Percentiles rank a stretch among this genome's conserved stretches.
These are phyloP conservation scores for Annulohypoxylon maeteangense DNA, from an alignment of 495 filamentous ascomycete species.

Conservation along the genomic window DNA sequence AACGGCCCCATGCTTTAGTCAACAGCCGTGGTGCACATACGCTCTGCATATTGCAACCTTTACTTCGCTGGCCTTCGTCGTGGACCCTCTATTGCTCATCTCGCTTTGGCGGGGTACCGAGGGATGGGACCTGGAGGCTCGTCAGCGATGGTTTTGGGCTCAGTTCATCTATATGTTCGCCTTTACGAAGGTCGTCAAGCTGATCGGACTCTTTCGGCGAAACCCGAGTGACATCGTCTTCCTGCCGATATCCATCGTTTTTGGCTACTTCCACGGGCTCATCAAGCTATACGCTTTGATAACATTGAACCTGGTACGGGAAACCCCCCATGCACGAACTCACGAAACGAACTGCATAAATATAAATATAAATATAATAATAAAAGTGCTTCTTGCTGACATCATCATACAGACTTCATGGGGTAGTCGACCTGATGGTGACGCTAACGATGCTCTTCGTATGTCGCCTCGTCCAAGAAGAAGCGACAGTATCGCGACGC, in stretches of 20 bases:
- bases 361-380: not conserved
- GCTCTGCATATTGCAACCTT: constrained; percentile 69
- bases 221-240: constrained; percentile 66
- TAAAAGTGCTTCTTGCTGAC: constrained; percentile 34
- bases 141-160: constrained; percentile 57
- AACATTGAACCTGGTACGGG: constrained; percentile 54
- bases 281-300: constrained; percentile 72
- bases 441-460: constrained; percentile 67
- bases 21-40: constrained; percentile 70
- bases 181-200: constrained; percentile 69
- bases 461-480: constrained; percentile 62
- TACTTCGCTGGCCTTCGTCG: constrained; percentile 67
- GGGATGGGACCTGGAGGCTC: constrained; percentile 54
- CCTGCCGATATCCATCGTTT: constrained; percentile 65
- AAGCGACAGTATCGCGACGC: constrained; percentile 60
- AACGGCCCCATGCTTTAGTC: constrained; percentile 44
- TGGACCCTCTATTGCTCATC: constrained; percentile 59
- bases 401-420: constrained; percentile 71
- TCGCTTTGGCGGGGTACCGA: constrained; percentile 61
- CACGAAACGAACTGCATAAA: not conserved
- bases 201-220: constrained; percentile 66
- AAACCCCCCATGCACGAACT: not conserved
- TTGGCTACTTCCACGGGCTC: constrained; percentile 69
- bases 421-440: constrained; percentile 74
- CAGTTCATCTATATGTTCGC: constrained; percentile 61